Conservation (phyloP, 2,329 filamentous ascomycete genomes). For the Fusarium tupiense region DNA sequence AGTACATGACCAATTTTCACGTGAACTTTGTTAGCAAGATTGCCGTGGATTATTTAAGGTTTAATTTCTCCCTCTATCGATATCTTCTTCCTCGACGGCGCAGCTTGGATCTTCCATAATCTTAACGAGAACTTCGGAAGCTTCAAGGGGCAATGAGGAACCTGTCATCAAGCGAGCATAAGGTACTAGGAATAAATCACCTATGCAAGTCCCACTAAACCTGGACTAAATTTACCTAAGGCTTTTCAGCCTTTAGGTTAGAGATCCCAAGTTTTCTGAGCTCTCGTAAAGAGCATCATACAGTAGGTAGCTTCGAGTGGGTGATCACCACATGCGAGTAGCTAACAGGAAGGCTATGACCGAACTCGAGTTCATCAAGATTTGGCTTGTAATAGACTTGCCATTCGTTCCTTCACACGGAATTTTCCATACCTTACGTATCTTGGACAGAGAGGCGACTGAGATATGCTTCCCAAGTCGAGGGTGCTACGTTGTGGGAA, state of each 20-base stretch:
- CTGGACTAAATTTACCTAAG: background rate
- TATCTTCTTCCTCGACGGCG: rapidly evolving
- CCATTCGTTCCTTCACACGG: background rate
- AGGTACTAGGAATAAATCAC: too few relatives aligned
- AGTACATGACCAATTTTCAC: background rate
- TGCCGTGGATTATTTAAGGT: rapidly evolving
- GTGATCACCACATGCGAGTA: background rate
- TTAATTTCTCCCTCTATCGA: rapidly evolving
- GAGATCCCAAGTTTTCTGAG: background rate
- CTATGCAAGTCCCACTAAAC: background rate
- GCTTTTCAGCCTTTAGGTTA: background rate
- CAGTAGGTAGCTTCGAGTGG: background rate
- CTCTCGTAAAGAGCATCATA: background rate
- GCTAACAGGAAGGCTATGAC: background rate
- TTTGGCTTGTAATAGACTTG: background rate
- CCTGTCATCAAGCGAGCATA: background rate
- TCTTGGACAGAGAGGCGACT: background rate
- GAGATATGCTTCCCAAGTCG: background rate
- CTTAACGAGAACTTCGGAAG: background rate
- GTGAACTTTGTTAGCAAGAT: background rate
- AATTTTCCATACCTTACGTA: background rate
- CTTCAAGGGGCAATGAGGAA: too few relatives aligned
- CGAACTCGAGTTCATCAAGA: background rate
- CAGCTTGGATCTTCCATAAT: background rate
- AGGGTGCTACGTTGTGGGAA: background rate